phyloP scores from a whole-genome alignment of 2,329 filamentous ascomycete species.

The Polychaeton citri region DNA sequence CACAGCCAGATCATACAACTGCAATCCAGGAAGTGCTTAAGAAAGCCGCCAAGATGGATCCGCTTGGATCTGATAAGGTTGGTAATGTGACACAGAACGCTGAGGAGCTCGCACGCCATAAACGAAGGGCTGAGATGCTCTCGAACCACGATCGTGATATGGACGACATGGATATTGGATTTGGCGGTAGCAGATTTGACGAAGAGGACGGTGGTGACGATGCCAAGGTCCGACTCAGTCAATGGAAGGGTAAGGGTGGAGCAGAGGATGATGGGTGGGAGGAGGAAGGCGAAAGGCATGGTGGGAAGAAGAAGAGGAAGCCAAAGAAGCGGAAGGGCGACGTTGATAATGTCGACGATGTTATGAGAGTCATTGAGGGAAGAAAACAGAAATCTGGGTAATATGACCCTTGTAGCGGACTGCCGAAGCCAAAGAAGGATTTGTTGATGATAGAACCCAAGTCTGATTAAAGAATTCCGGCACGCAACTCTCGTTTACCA shows the following conservation, averaged over 20 bases:
- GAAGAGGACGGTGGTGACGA: slow-evolving; percentile 62
- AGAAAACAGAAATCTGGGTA: slow-evolving; percentile 6
- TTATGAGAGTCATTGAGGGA: slow-evolving; percentile 21
- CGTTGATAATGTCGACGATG: slow-evolving; percentile 19
- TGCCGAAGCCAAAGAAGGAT: too few relatives aligned
- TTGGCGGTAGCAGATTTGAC: slow-evolving; percentile 74
- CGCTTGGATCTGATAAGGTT: slow-evolving; percentile 28
- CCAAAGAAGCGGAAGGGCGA: slow-evolving; percentile 47
- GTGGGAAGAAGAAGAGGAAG: slow-evolving; percentile 57
- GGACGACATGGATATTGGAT: slow-evolving; percentile 87
- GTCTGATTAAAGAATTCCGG: too few relatives aligned
- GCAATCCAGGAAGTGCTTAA: slow-evolving; percentile 40
- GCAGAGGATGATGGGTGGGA: slow-evolving; percentile 33
- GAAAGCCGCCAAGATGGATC: slow-evolving; percentile 50
- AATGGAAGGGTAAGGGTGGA: slow-evolving; percentile 45
- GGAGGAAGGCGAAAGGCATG: slow-evolving; percentile 50
- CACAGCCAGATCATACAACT: slow-evolving; percentile 13
- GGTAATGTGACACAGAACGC: slow-evolving; percentile 29
- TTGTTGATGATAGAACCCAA: too few relatives aligned
- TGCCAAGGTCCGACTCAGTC: slow-evolving; percentile 51
- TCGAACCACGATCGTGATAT: slow-evolving; percentile 62
- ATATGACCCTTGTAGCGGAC: neutral
- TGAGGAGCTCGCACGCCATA: slow-evolving; percentile 51
- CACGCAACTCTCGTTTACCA: too few relatives aligned
- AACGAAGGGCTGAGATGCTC: slow-evolving; percentile 52